phyloP scores from a whole-genome alignment of 2,329 filamentous ascomycete genomes.

The Calonectria crousiana region DNA sequence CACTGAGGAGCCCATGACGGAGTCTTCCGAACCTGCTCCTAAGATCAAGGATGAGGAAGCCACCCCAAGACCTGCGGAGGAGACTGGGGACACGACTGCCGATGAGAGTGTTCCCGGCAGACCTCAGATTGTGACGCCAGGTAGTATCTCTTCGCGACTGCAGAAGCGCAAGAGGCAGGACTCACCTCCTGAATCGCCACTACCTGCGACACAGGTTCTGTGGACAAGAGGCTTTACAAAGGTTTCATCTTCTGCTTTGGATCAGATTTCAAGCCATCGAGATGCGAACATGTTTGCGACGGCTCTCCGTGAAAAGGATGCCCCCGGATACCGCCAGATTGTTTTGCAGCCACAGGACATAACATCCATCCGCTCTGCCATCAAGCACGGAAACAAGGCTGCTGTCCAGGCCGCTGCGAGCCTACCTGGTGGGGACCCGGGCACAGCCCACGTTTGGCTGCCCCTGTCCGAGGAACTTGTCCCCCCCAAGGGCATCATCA shows the following conservation, averaged over 20 bases:
- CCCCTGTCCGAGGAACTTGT: constrained; percentile 81
- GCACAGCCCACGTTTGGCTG: constrained; percentile 70
- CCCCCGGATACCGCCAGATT: constrained; percentile 80
- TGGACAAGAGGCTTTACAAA: constrained; percentile 82
- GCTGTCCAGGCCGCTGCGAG: constrained; percentile 71
- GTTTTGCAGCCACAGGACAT: constrained; percentile 82
- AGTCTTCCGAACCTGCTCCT: constrained; percentile 52
- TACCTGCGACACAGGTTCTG: constrained; percentile 75
- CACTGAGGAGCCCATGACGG: constrained; percentile 61
- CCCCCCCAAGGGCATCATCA: constrained; percentile 91
- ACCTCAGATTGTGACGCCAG: constrained; percentile 52
- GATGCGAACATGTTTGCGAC: constrained; percentile 85
- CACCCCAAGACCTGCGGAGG: constrained; percentile 67
- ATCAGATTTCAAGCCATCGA: constrained; percentile 82
- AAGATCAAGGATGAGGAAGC: constrained; percentile 71
- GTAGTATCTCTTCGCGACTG: constrained; percentile 52
- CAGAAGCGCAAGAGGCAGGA: constrained; percentile 71
- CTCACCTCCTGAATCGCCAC: constrained; percentile 59
- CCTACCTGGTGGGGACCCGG: constrained; percentile 71
- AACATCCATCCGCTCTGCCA: constrained; percentile 81
- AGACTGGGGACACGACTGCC: constrained; percentile 67
- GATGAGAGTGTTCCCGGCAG: constrained; percentile 64
- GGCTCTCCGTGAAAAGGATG: constrained; percentile 79
- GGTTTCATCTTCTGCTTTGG: constrained; percentile 78
- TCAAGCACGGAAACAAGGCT: constrained; percentile 78